These are phyloP conservation scores for Saturnispora serradocipensis DNA, from an alignment of 805 yeast species.

Conservation along the genomic window DNA sequence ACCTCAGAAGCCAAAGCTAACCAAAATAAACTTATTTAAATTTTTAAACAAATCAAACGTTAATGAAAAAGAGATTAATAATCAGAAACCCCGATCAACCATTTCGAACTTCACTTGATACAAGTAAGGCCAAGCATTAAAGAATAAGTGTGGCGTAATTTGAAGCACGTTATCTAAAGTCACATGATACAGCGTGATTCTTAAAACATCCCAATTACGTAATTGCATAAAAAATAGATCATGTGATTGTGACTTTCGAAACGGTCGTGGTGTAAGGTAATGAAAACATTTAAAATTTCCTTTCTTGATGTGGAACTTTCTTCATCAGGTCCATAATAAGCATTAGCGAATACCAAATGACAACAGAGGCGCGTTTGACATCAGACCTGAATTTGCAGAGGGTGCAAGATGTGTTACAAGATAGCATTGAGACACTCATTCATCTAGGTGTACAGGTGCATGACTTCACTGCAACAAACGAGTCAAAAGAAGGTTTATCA, in stretches of 20 bases:
- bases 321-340: not conserved
- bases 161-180: not conserved
- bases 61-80: not conserved
- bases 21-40: not conserved
- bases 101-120: not conserved
- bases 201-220: not conserved
- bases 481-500: conserved; percentile 54
- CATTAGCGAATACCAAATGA: conserved; percentile 15
- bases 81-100: not conserved
- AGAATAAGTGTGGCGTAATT: not conserved
- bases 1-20: not conserved
- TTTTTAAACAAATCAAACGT: not conserved
- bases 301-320: not conserved
- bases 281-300: not conserved
- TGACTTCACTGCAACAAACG: conserved; percentile 85
- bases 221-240: too few relatives aligned
- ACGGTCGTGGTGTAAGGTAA: not conserved
- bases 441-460: conserved; percentile 89
- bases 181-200: not conserved
- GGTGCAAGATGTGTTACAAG: conserved; percentile 35
- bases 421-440: conserved; percentile 67
- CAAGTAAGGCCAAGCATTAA: not conserved
- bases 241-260: not conserved
- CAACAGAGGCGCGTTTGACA: conserved; percentile 21
- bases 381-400: conserved; percentile 13